These are phyloP conservation scores for Eucalyptus erythrocorys DNA, from an alignment of 345 rosid genomes.

Conservation along the genomic window DNA sequence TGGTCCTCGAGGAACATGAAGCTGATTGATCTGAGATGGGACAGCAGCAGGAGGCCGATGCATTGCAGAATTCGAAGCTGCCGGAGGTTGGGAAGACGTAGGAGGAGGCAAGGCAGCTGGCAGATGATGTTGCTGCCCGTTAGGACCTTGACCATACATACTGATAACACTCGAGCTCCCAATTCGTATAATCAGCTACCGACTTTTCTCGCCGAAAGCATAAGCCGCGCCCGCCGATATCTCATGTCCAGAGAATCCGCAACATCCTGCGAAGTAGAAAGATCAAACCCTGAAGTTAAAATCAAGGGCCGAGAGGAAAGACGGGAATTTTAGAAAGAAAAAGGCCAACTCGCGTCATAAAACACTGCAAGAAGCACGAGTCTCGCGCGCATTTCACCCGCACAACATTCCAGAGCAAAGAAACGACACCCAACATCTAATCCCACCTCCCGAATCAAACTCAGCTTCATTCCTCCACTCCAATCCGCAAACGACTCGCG, in stretches of 20 bases:
- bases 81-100: neutral
- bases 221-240: neutral
- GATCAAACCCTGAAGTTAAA: neutral
- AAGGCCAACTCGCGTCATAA: neutral
- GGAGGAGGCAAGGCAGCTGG: neutral
- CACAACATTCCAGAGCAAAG: neutral
- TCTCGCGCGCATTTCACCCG: neutral
- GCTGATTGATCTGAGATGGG: slow-evolving; percentile 8
- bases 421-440: neutral
- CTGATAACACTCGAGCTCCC: neutral
- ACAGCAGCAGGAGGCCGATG: neutral
- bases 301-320: neutral
- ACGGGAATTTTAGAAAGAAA: neutral
- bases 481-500: neutral
- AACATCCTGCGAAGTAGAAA: neutral
- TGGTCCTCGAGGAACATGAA: slow-evolving; percentile 15
- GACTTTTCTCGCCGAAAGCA: neutral
- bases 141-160: slow-evolving; percentile 16
- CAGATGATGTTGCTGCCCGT: neutral
- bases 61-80: neutral
- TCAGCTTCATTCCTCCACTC: neutral
- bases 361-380: neutral
- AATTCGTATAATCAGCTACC: neutral
- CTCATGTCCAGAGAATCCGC: neutral
- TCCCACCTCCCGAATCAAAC: neutral